Evolutionary conservation across 352 stramenopile species (phyloP).

Genomic region (Globisporangium uncinulatum): DNA sequence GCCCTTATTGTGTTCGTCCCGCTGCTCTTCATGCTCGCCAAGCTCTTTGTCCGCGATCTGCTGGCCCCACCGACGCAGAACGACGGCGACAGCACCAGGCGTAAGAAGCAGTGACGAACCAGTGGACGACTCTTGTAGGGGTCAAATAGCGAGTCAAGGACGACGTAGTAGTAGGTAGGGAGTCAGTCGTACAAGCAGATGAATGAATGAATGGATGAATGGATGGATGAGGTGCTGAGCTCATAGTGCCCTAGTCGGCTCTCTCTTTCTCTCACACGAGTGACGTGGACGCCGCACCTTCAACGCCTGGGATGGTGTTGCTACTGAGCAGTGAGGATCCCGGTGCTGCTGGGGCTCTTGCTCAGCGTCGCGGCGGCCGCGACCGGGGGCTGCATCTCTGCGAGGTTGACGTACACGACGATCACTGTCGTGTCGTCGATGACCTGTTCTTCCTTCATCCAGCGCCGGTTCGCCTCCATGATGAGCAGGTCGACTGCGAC

Average conservation of each 20-base stretch:
- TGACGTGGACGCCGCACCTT: not conserved
- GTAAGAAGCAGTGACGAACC: conserved; percentile 5
- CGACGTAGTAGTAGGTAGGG: not conserved
- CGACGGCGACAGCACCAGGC: not conserved
- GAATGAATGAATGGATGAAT: not conserved
- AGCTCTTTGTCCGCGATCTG: conserved; percentile 10
- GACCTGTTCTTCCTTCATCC: conserved; percentile 99
- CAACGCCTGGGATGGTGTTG: not conserved
- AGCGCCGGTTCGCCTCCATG: conserved; percentile 93
- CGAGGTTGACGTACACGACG: conserved; percentile 91
- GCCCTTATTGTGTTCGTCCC: conserved; percentile 77
- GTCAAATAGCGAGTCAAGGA: not conserved
- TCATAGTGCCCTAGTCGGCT: too few relatives aligned
- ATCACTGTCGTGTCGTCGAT: conserved; percentile 99
- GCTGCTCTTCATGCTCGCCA: conserved; percentile 31
- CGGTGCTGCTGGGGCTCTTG: not conserved
- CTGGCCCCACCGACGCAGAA: not conserved
- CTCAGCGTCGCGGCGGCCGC: conserved; percentile 4
- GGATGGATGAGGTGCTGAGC: too few relatives aligned
- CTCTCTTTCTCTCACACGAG: too few relatives aligned
- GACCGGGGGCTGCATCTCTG: conserved; percentile 22
- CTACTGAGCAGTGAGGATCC: not conserved
- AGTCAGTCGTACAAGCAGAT: not conserved
- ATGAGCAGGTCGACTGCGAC: conserved; percentile 91
- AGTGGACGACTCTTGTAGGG: too few relatives aligned